These are phyloP conservation scores for Monoraphidium neglectum DNA, from an alignment of 139 green algal species.

Conservation along the genomic window DNA sequence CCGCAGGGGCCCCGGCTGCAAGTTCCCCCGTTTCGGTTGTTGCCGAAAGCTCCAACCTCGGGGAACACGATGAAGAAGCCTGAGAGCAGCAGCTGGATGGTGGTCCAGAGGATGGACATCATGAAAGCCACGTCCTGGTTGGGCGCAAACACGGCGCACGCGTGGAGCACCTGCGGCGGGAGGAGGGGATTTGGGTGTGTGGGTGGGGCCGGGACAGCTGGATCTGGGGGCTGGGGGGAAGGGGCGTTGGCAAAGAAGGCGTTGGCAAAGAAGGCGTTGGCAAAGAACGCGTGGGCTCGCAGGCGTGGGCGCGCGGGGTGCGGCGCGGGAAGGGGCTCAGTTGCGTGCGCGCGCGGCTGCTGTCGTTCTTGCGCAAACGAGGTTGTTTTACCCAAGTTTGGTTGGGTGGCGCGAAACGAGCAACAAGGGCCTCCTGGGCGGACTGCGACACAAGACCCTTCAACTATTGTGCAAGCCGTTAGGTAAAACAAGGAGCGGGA, in stretches of 20 bases:
- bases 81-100: slow-evolving; percentile 28
- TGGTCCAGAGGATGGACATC: slow-evolving; percentile 23
- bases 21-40: too few relatives aligned
- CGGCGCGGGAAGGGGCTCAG: background rate
- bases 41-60: too few relatives aligned
- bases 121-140: slow-evolving; percentile 39
- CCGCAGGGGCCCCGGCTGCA: too few relatives aligned
- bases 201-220: background rate
- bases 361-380: too few relatives aligned
- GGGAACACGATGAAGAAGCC: too few relatives aligned
- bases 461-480: too few relatives aligned
- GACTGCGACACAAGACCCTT: too few relatives aligned
- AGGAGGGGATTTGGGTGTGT: background rate
- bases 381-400: too few relatives aligned
- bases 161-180: slow-evolving; percentile 15
- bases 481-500: too few relatives aligned
- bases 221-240: background rate
- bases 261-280: background rate
- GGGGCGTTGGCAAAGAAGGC: background rate
- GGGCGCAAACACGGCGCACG: slow-evolving; percentile 15
- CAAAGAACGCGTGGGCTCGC: background rate
- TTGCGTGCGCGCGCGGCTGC: background rate
- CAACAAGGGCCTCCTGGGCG: too few relatives aligned
- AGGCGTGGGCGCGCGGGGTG: background rate
- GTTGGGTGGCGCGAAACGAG: too few relatives aligned